These are phyloP conservation scores for Chlamydomonas sphaeroides DNA, from an alignment of 139 green algal species.

Conservation along the genomic window DNA sequence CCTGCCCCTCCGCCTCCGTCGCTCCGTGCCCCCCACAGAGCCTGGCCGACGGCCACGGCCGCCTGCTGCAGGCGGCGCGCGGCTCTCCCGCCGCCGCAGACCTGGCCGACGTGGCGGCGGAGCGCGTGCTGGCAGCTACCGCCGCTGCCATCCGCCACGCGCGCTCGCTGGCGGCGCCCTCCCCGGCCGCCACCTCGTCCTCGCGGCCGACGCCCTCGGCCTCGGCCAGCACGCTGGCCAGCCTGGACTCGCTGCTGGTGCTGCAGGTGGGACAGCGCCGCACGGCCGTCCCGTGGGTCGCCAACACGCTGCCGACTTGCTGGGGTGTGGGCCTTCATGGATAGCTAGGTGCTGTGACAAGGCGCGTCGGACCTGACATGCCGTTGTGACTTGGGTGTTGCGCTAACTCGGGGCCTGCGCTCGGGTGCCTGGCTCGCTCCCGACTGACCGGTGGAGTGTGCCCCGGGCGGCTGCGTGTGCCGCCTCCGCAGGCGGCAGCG, in stretches of 20 bases:
- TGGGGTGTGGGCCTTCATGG: too few species aligned
- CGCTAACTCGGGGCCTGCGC: too few species aligned
- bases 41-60: not conserved
- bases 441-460: too few species aligned
- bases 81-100: not conserved
- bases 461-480: too few species aligned
- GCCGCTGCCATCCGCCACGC: constrained; percentile 8
- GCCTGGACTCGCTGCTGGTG: constrained; percentile 19
- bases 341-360: too few species aligned
- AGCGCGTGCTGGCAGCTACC: not conserved
- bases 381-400: too few species aligned
- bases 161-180: not conserved
- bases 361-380: too few species aligned
- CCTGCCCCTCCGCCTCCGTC: too few species aligned
- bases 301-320: not conserved
- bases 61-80: not conserved
- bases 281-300: not conserved
- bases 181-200: not conserved
- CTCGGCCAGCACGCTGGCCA: not conserved
- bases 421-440: too few species aligned
- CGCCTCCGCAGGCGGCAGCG: too few species aligned
- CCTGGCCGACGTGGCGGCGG: not conserved
- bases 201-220: not conserved
- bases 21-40: too few species aligned
- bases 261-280: not conserved